Percentiles rank a stretch among this genome's conserved stretches.
phyloP scores from a whole-genome alignment of 1,139 yeast species.

The Kluyveromyces sp. region DNA sequence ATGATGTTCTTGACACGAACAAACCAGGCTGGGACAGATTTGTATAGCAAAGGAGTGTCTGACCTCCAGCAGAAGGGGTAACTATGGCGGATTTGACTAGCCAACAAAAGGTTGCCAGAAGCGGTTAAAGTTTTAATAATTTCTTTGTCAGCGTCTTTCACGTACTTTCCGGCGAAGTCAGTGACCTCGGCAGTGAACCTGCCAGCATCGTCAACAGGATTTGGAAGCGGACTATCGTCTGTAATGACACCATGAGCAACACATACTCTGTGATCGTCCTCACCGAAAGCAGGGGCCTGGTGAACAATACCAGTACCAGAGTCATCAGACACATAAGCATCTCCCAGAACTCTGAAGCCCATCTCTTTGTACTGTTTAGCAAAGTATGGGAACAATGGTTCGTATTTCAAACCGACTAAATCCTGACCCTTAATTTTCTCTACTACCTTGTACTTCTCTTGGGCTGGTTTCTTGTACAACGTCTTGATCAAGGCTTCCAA shows the following conservation, averaged over 20 bases:
- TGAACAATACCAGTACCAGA: conserved; percentile 99
- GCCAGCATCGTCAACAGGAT: conserved; percentile 92
- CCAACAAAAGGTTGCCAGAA: conserved; percentile 65
- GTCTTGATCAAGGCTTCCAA: conserved; percentile 75
- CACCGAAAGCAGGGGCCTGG: conserved; percentile 99
- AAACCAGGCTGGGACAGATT: conserved; percentile 98
- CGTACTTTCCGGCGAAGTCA: conserved; percentile 76
- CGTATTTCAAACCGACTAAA: conserved; percentile 70
- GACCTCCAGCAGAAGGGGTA: conserved; percentile 99
- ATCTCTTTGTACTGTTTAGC: conserved; percentile 63
- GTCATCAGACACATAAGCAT: conserved; percentile 80
- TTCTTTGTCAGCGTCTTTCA: conserved; percentile 90
- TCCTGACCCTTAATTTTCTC: conserved; percentile 75
- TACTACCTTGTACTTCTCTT: conserved; percentile 77
- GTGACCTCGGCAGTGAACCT: conserved; percentile 66
- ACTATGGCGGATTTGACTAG: conserved; percentile 84
- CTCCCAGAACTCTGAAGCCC: conserved; percentile 77
- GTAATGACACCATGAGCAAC: conserved; percentile 65
- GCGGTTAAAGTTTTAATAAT: conserved; percentile 81
- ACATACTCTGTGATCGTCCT: conserved; percentile 88
- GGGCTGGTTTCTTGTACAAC: conserved; percentile 87
- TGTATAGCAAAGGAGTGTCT: conserved; percentile 91
- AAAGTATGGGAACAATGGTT: conserved; percentile 79
- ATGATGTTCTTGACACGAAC: conserved; percentile 80
- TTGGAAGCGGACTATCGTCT: conserved; percentile 71